Evolutionary conservation across 2,329 filamentous ascomycete species (phyloP), one percentile per base, ranked within the genome.

Genomic region (Tolypocladium ophioglossoides): DNA sequence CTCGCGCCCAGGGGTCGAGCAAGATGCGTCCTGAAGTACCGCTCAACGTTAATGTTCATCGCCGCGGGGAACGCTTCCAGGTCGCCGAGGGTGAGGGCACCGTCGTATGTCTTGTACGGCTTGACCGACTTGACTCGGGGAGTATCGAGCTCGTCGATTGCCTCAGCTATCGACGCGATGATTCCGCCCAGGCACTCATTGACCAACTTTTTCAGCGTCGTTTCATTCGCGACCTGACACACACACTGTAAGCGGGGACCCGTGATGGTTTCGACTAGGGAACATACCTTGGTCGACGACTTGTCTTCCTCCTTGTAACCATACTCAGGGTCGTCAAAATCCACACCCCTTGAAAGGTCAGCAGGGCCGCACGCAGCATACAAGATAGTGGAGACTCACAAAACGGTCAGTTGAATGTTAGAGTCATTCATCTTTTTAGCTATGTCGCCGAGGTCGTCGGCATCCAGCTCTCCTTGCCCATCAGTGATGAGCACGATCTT

Each of bases 221-320:
- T 67, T 67, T 99, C 94, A 62, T 95, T 96, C 49, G 78, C 71
- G 65, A 65, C 64, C 72, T 74, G 41, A 1, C 47, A 24, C 8
- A 18, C 3, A 22, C 8, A 46, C 4, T n/a, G 16, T 44, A 24
- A 20, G 22, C 12, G n/a, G 37, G n/a, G 27, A 40, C 20, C 11
- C 6, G 2, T 30, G 18, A 32, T 12, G 20, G 16, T 4, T 7
- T 37, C 12, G 24, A 16, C 10, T 1, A 9, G 32, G 11, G 12
- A 5, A 18, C 9, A n/a, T 54, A 86, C 84, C 77, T 97, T 97
- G 52, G 70, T 67, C 0, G 68, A 60, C 20, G 85, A 73, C 67
- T 99, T 99, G 59, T 87, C 82, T 68, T 96, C 91, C 71, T 97
- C 92, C 68, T 95, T 95, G 66, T 89, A 88, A 44, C 91, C 91